Evolutionary conservation across 2,329 filamentous ascomycete genomes (phyloP).

Genomic region (Stachybotrys chartarum): DNA sequence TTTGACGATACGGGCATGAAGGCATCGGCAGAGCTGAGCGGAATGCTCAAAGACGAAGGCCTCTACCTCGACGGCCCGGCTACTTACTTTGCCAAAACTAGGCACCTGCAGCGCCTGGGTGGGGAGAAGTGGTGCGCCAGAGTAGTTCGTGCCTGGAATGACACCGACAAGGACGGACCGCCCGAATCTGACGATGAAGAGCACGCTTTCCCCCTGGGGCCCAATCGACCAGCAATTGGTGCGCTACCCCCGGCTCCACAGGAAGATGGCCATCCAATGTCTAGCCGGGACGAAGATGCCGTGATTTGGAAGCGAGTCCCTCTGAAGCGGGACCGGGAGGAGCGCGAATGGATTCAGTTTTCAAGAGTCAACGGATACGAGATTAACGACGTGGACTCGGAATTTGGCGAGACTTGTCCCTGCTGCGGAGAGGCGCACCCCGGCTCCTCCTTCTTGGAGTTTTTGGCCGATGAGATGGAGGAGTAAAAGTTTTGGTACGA

Average conservation of each 20-base stretch:
- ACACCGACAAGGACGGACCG: conserved; percentile 13
- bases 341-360: conserved; percentile 43
- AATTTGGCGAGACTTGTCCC: conserved; percentile 28
- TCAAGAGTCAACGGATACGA: conserved; percentile 30
- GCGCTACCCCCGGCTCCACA: conserved; percentile 32
- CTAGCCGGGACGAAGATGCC: conserved; percentile 30
- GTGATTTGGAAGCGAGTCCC: conserved; percentile 48
- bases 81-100: conserved; percentile 32
- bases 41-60: conserved; percentile 46
- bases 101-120: conserved; percentile 29
- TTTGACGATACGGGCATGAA: conserved; percentile 40
- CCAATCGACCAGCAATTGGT: conserved; percentile 20
- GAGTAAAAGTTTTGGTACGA: conserved; percentile 10
- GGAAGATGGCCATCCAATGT: conserved; percentile 35
- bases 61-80: conserved; percentile 40
- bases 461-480: conserved; percentile 19
- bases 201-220: conserved; percentile 13
- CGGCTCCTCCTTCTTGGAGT: conserved; percentile 25
- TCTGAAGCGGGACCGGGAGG: conserved; percentile 25
- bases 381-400: conserved; percentile 22
- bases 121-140: conserved; percentile 32
- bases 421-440: conserved; percentile 31
- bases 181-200: conserved; percentile 18
- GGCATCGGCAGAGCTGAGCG: conserved; percentile 38
- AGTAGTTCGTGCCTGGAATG: conserved; percentile 38